phyloP scores from a whole-genome alignment of 2,329 filamentous ascomycete genomes.

The Cercospora zeina region DNA sequence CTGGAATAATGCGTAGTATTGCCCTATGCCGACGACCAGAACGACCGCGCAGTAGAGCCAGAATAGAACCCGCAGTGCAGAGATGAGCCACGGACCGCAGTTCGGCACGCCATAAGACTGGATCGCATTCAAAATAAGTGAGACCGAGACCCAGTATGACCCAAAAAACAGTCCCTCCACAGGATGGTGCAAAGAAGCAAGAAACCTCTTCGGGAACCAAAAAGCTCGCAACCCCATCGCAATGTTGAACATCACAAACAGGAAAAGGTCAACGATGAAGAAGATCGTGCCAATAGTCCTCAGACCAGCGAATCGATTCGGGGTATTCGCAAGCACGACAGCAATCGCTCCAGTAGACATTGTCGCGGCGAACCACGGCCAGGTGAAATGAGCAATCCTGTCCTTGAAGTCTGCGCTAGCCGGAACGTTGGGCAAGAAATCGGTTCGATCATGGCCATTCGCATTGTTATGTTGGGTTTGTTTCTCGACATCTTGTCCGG shows the following conservation, averaged over 20 bases:
- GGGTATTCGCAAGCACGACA: slow-evolving; percentile 63
- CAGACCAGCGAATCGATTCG: slow-evolving; percentile 65
- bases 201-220: slow-evolving; percentile 58
- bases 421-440: slow-evolving; percentile 17
- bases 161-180: slow-evolving; percentile 72
- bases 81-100: not conserved
- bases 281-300: slow-evolving; percentile 64
- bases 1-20: slow-evolving; percentile 2
- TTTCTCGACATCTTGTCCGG: not conserved
- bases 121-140: slow-evolving; percentile 66
- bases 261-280: slow-evolving; percentile 65
- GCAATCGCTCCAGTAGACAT: slow-evolving; percentile 75
- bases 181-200: slow-evolving; percentile 62
- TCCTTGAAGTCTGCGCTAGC: slow-evolving; percentile 30
- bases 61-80: not conserved
- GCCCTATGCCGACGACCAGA: not conserved
- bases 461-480: not conserved
- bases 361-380: slow-evolving; percentile 72
- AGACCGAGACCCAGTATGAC: slow-evolving; percentile 68
- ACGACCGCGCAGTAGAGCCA: not conserved
- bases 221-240: slow-evolving; percentile 63
- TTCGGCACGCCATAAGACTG: slow-evolving; percentile 1
- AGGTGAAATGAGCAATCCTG: slow-evolving; percentile 32
- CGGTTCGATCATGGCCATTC: not conserved
- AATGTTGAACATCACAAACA: slow-evolving; percentile 60